Conservation (phyloP, 75 land plant species). For the Pseudotsuga menziesii region DNA sequence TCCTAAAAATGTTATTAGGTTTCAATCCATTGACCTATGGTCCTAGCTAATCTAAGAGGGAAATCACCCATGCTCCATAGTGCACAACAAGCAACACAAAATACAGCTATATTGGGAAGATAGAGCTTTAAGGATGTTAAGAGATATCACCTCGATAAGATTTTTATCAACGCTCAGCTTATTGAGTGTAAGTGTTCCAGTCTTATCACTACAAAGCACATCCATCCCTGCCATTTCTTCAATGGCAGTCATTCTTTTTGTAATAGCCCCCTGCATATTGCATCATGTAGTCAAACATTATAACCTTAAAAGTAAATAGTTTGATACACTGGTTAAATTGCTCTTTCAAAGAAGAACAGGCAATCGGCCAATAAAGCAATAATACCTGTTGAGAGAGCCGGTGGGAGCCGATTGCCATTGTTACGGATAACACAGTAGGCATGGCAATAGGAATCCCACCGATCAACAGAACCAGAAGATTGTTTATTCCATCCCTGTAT, state of each 20-base stretch:
- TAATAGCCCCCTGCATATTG: conserved; percentile 73
- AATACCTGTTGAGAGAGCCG: conserved; percentile 43
- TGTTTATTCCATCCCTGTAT: conserved; percentile 75
- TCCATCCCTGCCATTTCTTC: conserved; percentile 97
- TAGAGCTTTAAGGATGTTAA: background rate
- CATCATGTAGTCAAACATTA: background rate
- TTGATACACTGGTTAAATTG: background rate
- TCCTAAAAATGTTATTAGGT: background rate
- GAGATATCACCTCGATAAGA: conserved; percentile 53
- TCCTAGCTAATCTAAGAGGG: too few species aligned
- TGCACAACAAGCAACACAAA: background rate
- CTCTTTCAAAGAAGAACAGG: background rate
- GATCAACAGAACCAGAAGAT: conserved; percentile 70
- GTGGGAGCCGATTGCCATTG: conserved; percentile 90
- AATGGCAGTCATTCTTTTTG: conserved; percentile 95
- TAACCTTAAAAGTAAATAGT: background rate
- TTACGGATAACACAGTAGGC: conserved; percentile 82
- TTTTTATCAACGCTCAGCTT: conserved; percentile 74
- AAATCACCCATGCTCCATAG: too few species aligned
- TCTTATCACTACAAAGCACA: conserved; percentile 89
- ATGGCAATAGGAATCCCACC: conserved; percentile 90
- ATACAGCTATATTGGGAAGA: background rate
- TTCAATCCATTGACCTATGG: background rate
- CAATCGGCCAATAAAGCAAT: background rate
- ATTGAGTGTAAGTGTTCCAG: conserved; percentile 83